Base-by-base conservation (phyloP, 352 stramenopile species). In the Globisporangium heterothallicum region DNA sequence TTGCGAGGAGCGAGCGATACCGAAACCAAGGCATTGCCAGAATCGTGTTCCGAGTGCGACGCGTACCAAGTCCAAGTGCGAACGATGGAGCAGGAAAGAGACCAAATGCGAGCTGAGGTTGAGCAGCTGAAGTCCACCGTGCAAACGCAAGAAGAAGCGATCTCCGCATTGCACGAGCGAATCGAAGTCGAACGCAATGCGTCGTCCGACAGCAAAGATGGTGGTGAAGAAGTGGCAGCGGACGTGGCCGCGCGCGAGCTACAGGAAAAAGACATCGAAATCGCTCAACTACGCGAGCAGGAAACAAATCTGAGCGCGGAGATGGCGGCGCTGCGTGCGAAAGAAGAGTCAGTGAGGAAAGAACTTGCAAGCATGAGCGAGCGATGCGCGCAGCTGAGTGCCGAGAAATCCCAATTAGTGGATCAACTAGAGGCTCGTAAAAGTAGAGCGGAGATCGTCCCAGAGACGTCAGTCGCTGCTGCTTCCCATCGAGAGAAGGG, bases 191-290 rank as follows among this genome's bases (percentile, higher is more conserved):
- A 30, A 4, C 19, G 25, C 1, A 8, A 29, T 4, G 21, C 13
- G 32, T 34, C 45, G 18, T 27, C 19, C 2, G 6, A 14, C 16
- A 19, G 13, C 30, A n/a, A n/a, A 3, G 26, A 49, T 34, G n/a
- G n/a, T n/a, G n/a, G n/a, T n/a, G n/a, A n/a, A n/a, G n/a, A n/a
- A n/a, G 32, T 16, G n/a, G 32, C 32, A 38, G 32, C 32, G 12
- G 29, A 49, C 5, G 25, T 40, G 43, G 25, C 45, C 6, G 30
- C 3, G 56, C 38, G 29, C n/a, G n/a, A 38, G 14, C 50, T 66
- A 50, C 29, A 27, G 46, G 64, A 16, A 25, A 45, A 27, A 53
- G 58, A 58, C 25, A 46, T 19, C 19, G 53, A 70, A 40, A 53
- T 67, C 29, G 4, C 36, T 29, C 22, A 8, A 7, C 35, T 67